phyloP scores from a whole-genome alignment of 306 rosid genomes.

The Styphnolobium japonicum region DNA sequence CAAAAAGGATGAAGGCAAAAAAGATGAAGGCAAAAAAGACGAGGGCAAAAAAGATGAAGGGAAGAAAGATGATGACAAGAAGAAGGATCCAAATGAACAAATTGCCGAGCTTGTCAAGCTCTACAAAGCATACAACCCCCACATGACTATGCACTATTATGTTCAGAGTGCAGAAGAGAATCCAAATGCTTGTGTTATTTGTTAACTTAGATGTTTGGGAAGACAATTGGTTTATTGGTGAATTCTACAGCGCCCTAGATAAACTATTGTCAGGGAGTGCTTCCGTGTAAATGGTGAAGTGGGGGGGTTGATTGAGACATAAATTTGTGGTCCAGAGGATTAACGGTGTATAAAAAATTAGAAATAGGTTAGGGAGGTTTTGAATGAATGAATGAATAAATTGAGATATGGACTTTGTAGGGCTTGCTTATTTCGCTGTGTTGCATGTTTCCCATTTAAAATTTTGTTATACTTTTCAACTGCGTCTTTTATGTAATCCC shows the following conservation, averaged over 20 bases:
- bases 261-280: neutral
- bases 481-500: too few species aligned
- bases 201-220: neutral
- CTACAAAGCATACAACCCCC: constrained; percentile 34
- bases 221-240: neutral
- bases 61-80: constrained; percentile 23
- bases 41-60: constrained; percentile 29
- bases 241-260: neutral
- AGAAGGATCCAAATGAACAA: constrained; percentile 34
- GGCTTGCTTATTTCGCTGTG: neutral
- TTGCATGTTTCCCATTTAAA: neutral
- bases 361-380: neutral
- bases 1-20: constrained; percentile 32
- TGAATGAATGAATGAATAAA: neutral
- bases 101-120: constrained; percentile 36
- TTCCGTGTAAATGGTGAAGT: neutral
- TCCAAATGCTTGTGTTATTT: constrained; percentile 55
- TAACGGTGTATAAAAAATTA: neutral
- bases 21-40: constrained; percentile 28
- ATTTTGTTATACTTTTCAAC: too few species aligned
- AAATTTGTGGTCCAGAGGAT: neutral
- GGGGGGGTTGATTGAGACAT: neutral
- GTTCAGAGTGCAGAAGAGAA: constrained; percentile 48
- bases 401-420: neutral
- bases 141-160: constrained; percentile 28